Base-by-base conservation (phyloP, 331 rosid genomes). In the Acacia pycnantha region DNA sequence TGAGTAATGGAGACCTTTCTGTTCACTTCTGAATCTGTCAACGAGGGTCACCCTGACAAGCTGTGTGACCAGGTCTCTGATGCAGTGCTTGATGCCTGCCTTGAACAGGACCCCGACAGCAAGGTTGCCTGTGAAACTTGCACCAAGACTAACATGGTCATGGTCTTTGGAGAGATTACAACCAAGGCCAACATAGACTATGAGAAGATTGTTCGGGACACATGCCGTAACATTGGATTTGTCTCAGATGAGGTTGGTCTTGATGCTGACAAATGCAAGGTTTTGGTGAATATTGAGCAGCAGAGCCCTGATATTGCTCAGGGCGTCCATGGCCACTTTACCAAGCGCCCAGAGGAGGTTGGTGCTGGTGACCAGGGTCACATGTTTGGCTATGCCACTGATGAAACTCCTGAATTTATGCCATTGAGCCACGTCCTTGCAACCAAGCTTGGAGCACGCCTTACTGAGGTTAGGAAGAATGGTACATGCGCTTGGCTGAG, bases 31-130 rank as follows among this genome's bases (percentile, higher is more conserved):
- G 97, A 92, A 82, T 92, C 97, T 8, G 94, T 92, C 66, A 92
- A 92, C 48, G 97, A 92, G 92, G 97, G 94, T 58, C 97, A 90
- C 87, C 97, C 97, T 11, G 97, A 92, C 92, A 92, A 92, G 92
- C 88, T 90, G 46, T 92, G 97, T 33, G 97, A 92, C 70, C 94
- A 90, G 86, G 83, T 90, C 85, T 90, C 94, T 33, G 94, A 90
- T 73, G 94, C 94, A 14, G 94, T 90, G 84, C 94, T 90, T 3
- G 94, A 90, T 51, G 94, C 94, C 73, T 90, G 94, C 91, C 94
- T 90, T 40, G 86, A 77, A 73, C 88, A 90, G 83, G 94, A 90
- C 83, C 88, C 94, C 26, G 94, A 90, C 78, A 90, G 94, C 86
- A 90, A 90, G 90, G 94, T 90, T 78, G 94, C 94, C 70, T 90